These are phyloP conservation scores for Sarocladium brachiariae DNA, from an alignment of 2,329 filamentous ascomycete genomes.

Conservation along the genomic window DNA sequence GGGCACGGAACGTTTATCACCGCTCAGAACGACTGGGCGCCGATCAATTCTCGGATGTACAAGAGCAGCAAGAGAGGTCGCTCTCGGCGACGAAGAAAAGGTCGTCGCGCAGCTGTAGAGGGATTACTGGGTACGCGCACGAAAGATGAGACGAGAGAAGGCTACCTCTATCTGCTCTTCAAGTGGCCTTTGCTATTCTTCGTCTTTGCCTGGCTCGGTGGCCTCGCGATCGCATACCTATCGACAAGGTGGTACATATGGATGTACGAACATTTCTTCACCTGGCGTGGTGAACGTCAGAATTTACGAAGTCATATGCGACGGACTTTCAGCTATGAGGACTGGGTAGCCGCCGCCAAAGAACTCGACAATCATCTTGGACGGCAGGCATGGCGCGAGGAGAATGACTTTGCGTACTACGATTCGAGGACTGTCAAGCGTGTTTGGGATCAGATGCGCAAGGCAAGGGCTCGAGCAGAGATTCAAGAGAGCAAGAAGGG, in stretches of 20 bases:
- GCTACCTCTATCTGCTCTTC: slow-evolving; percentile 78
- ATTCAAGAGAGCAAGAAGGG: slow-evolving; percentile 34
- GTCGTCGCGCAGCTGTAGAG: slow-evolving; percentile 23
- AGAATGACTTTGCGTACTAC: slow-evolving; percentile 77
- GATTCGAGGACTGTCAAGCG: slow-evolving; percentile 76
- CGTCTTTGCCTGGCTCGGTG: slow-evolving; percentile 72
- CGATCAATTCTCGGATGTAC: slow-evolving; percentile 66
- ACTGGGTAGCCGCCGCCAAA: slow-evolving; percentile 77
- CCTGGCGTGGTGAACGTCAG: slow-evolving; percentile 79
- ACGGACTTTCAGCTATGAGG: slow-evolving; percentile 64
- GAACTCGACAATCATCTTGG: slow-evolving; percentile 75
- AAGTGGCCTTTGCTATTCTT: slow-evolving; percentile 87
- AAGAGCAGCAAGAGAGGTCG: slow-evolving; percentile 23
- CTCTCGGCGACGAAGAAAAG: slow-evolving; percentile 29
- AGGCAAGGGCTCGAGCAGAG: slow-evolving; percentile 54
- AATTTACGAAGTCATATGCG: slow-evolving; percentile 64
- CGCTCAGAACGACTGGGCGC: slow-evolving; percentile 93
- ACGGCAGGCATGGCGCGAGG: slow-evolving; percentile 72
- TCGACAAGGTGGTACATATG: slow-evolving; percentile 84
- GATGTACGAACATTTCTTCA: slow-evolving; percentile 83
- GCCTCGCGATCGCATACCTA: slow-evolving; percentile 66
- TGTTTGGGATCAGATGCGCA: slow-evolving; percentile 69
- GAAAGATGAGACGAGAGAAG: slow-evolving; percentile 90
- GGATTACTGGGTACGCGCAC: slow-evolving; percentile 49
- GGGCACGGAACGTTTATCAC: slow-evolving; percentile 60